Evolutionary conservation across 169 alveolate species (phyloP), one percentile per base, ranked within the genome.

Genomic region (Hammondia hammondi): DNA sequence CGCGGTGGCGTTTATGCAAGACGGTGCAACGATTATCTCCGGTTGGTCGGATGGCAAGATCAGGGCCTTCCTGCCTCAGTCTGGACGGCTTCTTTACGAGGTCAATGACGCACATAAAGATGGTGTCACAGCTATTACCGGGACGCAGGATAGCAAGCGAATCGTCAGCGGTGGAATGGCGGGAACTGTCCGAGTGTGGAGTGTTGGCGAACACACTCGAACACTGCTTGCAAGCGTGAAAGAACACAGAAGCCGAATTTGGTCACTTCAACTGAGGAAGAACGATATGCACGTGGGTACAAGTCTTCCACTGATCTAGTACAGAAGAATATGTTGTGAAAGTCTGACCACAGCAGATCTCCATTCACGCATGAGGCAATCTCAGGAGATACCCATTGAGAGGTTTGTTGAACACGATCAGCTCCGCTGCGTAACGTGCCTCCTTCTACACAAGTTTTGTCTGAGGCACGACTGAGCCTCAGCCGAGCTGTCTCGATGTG

Each of bases 171-270:
- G 98, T 1, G 98, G 98, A 57, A 97, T 97, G 97, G 97, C 97
- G 91, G 99, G 99, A 57, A 99, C 98, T 93, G 98, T 98, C 19
- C 97, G 99, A 93, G 98, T 98, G 82, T 98, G 99, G 99, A 52
- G 81, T 39, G 45, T 52, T 19, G 91, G 71, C 70, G 91, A 71
- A 37, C 57, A 19, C 43, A 77, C 92, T 39, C 95, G 57, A 72
- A 90, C 32, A 85, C 52, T 94, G 96, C 81, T 87, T 43, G 96
- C 98, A 10, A 97, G 98, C 29, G 81, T 97, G 95, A 97, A 97
- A 94, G 99, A 97, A 88, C 99, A 97, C 95, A 94, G 98, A 95
- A 98, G 98, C 46, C 94, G 98, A 96, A 98, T 98, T 24, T 97
- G 98, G 96, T 96, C 96, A 81, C 96, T 98, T 52, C 82, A 96